Evolutionary conservation across 345 rosid species (phyloP).

Genomic region (Eucalyptus lansdowneana): DNA sequence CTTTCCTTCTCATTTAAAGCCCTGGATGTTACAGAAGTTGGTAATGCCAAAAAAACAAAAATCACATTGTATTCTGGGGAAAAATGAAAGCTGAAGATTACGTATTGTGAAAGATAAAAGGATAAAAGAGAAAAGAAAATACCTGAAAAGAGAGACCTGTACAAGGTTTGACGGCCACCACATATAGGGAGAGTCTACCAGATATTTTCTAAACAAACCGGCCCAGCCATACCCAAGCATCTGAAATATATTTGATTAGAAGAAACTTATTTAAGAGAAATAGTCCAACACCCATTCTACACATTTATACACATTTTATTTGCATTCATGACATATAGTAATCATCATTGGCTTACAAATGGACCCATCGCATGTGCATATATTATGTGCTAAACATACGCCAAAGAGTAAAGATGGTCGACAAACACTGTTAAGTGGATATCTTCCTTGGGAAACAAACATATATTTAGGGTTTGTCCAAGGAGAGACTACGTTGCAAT

Average conservation of each 20-base stretch:
- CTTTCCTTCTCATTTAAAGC: slow-evolving; percentile 37
- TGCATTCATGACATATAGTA: not conserved
- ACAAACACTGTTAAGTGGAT: not conserved
- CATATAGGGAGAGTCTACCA: slow-evolving; percentile 36
- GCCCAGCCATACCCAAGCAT: slow-evolving; percentile 30
- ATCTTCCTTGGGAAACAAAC: not conserved
- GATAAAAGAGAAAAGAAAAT: not conserved
- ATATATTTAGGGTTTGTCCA: not conserved
- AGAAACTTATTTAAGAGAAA: not conserved
- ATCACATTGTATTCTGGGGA: not conserved
- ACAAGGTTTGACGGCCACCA: slow-evolving; percentile 40
- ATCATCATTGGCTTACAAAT: not conserved
- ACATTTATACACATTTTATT: not conserved
- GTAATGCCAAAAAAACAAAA: not conserved
- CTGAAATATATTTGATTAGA: not conserved
- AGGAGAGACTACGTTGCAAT: not conserved
- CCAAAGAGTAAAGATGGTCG: not conserved
- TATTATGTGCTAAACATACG: not conserved
- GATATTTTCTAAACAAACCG: slow-evolving; percentile 22
- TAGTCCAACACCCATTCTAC: not conserved
- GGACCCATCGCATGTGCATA: not conserved
- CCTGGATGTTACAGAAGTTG: not conserved
- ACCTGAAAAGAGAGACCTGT: slow-evolving; percentile 43
- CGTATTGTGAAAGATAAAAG: not conserved
- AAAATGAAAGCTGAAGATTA: not conserved